These are phyloP conservation scores for Rubroboletus satanas DNA, from an alignment of 768 basidiomycete genomes.

Conservation along the genomic window DNA sequence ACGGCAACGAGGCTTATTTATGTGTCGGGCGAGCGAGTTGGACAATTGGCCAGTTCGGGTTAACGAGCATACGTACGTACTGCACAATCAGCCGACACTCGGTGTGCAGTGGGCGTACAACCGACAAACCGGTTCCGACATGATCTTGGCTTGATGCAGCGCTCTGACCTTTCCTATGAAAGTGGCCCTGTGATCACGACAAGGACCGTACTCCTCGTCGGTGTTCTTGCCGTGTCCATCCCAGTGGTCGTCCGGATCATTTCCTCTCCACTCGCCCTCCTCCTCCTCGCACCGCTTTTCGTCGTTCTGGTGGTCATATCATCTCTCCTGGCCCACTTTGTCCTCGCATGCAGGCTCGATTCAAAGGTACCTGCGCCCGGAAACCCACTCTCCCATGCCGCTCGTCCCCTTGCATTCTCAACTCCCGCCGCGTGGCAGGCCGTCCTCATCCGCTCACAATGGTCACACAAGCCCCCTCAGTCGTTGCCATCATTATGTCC, in stretches of 20 bases:
- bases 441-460: slow-evolving; percentile 82
- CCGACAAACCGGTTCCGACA: neutral
- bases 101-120: neutral
- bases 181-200: slow-evolving; percentile 43
- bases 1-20: slow-evolving; percentile 3
- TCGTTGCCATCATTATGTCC: slow-evolving; percentile 65
- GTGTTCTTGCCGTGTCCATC: slow-evolving; percentile 51
- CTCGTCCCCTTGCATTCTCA: slow-evolving; percentile 79
- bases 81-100: too few species aligned
- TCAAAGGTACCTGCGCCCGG: slow-evolving; percentile 29
- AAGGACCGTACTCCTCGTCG: slow-evolving; percentile 53
- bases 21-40: neutral
- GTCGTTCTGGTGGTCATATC: slow-evolving; percentile 44
- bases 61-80: too few species aligned
- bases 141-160: slow-evolving; percentile 16
- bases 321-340: slow-evolving; percentile 52
- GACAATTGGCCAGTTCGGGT: neutral
- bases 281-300: slow-evolving; percentile 62
- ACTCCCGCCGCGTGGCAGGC: slow-evolving; percentile 95
- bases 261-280: slow-evolving; percentile 61
- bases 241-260: slow-evolving; percentile 53
- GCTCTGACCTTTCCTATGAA: slow-evolving; percentile 13
- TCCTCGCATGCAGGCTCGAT: slow-evolving; percentile 59
- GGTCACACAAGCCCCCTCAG: slow-evolving; percentile 73
- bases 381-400: slow-evolving; percentile 50